Conservation (phyloP, 176 grass and related monocot species). For the Carex myosuroides region DNA sequence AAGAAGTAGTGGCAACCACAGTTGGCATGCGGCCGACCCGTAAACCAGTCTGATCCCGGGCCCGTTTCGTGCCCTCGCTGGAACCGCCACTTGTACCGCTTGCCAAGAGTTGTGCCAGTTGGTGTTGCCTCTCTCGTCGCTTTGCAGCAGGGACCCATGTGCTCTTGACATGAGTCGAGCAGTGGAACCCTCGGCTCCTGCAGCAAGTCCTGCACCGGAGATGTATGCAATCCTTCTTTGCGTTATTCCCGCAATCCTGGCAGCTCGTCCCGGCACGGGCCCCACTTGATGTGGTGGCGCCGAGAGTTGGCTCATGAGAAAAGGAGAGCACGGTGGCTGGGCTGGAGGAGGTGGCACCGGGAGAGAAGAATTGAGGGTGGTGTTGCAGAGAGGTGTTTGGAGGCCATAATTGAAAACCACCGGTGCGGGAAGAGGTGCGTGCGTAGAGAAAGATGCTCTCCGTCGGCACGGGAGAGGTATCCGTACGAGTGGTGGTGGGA, state of each 20-base stretch:
- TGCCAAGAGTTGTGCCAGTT: conserved; percentile 54
- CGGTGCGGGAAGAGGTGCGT: conserved; percentile 48
- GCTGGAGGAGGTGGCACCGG: conserved; percentile 26
- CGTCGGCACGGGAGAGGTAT: conserved; percentile 16
- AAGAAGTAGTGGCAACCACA: conserved; percentile 46
- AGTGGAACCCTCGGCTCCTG: conserved; percentile 79
- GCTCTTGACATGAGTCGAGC: conserved; percentile 82
- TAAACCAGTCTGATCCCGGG: conserved; percentile 17
- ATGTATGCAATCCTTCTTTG: conserved; percentile 90
- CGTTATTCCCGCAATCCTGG: conserved; percentile 97
- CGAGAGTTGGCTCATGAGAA: conserved; percentile 10
- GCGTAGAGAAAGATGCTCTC: conserved; percentile 83
- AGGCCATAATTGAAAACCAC: conserved; percentile 80
- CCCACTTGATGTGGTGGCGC: conserved; percentile 1
- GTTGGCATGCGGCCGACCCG: conserved; percentile 34
- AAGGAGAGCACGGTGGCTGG: conserved; percentile 18
- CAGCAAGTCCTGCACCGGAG: conserved; percentile 92
- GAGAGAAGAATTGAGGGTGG: conserved; percentile 55
- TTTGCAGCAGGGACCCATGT: conserved; percentile 89
- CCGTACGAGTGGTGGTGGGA: conserved; percentile 5
- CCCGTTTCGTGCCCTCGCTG: neutral
- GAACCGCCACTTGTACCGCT: conserved; percentile 36
- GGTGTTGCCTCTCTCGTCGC: conserved; percentile 85
- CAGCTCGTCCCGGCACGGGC: conserved; percentile 70
- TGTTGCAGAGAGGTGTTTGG: conserved; percentile 15